Conservation (phyloP, 768 basidiomycete species). For the Serendipita indica region DNA sequence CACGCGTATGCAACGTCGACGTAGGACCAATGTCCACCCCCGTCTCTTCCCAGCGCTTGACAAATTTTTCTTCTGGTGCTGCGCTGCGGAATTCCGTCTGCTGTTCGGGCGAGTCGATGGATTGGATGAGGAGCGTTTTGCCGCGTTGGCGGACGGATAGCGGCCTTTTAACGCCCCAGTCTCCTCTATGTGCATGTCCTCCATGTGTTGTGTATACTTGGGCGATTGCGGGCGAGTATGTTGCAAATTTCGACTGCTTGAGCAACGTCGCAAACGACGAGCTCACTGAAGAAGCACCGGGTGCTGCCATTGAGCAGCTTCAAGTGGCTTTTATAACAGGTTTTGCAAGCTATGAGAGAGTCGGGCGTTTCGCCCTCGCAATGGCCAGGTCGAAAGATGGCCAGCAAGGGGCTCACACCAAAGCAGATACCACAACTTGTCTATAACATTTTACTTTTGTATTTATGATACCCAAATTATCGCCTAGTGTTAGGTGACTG, state of each 20-base stretch:
- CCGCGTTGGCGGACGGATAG: slow-evolving; percentile 41
- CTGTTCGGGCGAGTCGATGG: slow-evolving; percentile 56
- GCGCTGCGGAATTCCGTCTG: slow-evolving; percentile 67
- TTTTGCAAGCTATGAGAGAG: too few relatives aligned
- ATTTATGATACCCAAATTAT: too few relatives aligned
- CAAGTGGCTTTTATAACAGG: too few relatives aligned
- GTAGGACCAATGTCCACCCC: slow-evolving; percentile 26
- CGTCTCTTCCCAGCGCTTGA: slow-evolving; percentile 53
- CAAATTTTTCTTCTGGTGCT: slow-evolving; percentile 49
- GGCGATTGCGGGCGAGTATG: slow-evolving; percentile 58
- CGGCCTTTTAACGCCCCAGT: slow-evolving; percentile 79
- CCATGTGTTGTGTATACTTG: slow-evolving; percentile 63
- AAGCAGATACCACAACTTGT: too few relatives aligned
- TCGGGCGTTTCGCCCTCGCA: too few relatives aligned
- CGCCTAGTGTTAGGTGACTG: too few relatives aligned
- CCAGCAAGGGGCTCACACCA: too few relatives aligned
- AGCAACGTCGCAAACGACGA: slow-evolving; percentile 67
- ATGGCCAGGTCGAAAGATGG: too few relatives aligned
- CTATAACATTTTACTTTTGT: too few relatives aligned
- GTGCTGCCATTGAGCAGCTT: neutral
- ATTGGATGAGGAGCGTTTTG: slow-evolving; percentile 43
- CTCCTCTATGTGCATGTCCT: slow-evolving; percentile 57
- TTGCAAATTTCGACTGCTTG: slow-evolving; percentile 67
- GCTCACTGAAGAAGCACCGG: neutral
- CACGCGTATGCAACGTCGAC: slow-evolving; percentile 23